These are phyloP conservation scores for Ascomycota sp. DNA, from an alignment of 2,329 filamentous ascomycete genomes.

Conservation along the genomic window DNA sequence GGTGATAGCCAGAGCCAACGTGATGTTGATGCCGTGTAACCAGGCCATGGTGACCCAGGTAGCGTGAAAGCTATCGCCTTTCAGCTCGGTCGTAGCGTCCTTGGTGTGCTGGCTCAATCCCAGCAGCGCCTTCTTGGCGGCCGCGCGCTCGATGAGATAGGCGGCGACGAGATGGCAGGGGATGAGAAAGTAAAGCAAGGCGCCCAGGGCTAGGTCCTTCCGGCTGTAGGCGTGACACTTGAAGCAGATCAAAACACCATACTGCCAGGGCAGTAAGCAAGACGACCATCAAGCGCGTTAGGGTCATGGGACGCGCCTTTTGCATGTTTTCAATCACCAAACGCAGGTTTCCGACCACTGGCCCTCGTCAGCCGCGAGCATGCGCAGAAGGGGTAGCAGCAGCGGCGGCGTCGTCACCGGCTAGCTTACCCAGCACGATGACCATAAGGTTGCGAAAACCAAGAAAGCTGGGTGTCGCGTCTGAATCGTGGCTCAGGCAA, in stretches of 20 bases:
- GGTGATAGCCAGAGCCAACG: conserved; percentile 56
- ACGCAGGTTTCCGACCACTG: conserved; percentile 78
- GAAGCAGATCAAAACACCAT: conserved; percentile 83
- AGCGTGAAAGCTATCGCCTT: conserved; percentile 42
- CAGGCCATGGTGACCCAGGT: conserved; percentile 66
- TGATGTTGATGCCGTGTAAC: conserved; percentile 64
- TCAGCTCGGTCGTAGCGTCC: conserved; percentile 24
- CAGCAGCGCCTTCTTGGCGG: conserved; percentile 51
- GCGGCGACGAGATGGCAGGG: conserved; percentile 80
- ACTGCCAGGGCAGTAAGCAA: conserved; percentile 28
- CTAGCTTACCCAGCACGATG: conserved; percentile 51
- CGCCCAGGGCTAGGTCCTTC: conserved; percentile 53
- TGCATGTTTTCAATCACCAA: conserved; percentile 92
- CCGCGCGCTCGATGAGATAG: conserved; percentile 68
- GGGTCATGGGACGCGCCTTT: conserved; percentile 34
- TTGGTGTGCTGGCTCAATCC: conserved; percentile 33
- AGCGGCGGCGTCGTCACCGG: background rate
- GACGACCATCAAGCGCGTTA: background rate
- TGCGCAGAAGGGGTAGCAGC: too few relatives aligned
- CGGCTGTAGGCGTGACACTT: conserved; percentile 69
- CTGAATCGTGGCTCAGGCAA: conserved; percentile 65
- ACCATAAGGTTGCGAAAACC: conserved; percentile 95
- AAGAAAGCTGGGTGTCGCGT: conserved; percentile 56
- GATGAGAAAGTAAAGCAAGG: conserved; percentile 63
- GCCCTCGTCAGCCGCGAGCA: conserved; percentile 4